phyloP scores from a whole-genome alignment of 1,139 yeast genomes.

The Diutina mesorugosa region DNA sequence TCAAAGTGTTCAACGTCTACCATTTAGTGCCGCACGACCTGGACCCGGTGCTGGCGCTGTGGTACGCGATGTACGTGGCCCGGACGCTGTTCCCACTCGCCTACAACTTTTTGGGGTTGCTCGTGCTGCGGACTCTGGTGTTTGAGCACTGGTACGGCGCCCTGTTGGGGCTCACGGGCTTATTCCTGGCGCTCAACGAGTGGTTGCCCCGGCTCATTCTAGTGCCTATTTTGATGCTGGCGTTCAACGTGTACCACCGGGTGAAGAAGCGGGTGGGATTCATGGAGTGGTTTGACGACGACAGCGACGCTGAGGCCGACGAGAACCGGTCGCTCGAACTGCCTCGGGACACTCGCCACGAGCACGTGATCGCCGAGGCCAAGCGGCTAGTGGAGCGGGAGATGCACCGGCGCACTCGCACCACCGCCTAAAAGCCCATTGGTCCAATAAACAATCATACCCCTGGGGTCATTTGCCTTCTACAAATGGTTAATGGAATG shows the following conservation, averaged over 20 bases:
- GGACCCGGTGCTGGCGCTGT: constrained; percentile 63
- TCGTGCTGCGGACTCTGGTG: constrained; percentile 32
- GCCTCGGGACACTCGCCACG: neutral
- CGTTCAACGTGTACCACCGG: constrained; percentile 59
- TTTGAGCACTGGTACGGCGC: constrained; percentile 58
- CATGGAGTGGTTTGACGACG: constrained; percentile 34
- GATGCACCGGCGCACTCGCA: neutral
- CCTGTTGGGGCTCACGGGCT: constrained; percentile 62
- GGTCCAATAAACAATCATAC: too few relatives aligned
- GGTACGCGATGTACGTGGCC: constrained; percentile 62
- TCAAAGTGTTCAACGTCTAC: constrained; percentile 64
- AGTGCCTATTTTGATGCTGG: constrained; percentile 51
- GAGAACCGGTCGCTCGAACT: neutral
- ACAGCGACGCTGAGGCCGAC: constrained; percentile 10
- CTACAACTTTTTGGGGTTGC: constrained; percentile 62
- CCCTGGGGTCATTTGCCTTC: too few relatives aligned
- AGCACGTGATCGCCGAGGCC: neutral
- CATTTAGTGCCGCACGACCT: constrained; percentile 59
- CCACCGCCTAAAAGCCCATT: neutral
- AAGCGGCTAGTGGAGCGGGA: constrained; percentile 1
- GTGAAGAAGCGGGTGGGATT: constrained; percentile 35
- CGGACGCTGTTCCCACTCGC: constrained; percentile 74
- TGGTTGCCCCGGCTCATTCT: constrained; percentile 64
- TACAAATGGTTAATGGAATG: too few relatives aligned
- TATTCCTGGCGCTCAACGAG: constrained; percentile 61